Base-by-base conservation (phyloP, 768 basidiomycete species). In the Exsudoporus frostii region DNA sequence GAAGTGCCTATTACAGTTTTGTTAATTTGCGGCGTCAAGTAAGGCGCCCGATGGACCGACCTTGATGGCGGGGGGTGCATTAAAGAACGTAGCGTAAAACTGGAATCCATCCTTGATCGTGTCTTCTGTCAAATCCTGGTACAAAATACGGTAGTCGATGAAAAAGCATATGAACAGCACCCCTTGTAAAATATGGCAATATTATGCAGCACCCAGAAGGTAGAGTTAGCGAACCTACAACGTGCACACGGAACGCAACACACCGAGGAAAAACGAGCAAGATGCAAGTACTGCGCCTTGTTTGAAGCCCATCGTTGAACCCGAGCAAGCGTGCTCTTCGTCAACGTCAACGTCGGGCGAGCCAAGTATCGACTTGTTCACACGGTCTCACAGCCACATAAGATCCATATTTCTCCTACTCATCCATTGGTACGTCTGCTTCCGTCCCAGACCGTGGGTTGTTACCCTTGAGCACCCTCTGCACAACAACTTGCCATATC, bases 11-110 rank as follows among this genome's bases (percentile, higher is more conserved):
- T 2, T 25, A 22, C 5, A 9, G 34, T 27, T 10, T 29, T 11
- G 42, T 59, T 45, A 44, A 44, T 32, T 13, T 25, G 36, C 6
- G 10, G 13, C 0, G 7, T 22, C 13, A 22, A 2, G 20, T 5
- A 25, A 33, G 24, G 10, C 27, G 32, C 20, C 11, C 2, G 43
- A 27, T 20, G 42, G 33, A 67, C 79, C 42, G 53, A 90, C 93
- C 83, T 94, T 95, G 73, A 97, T 92, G 38, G 92, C 95, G 25
- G 87, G 88, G 4, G 95, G 95, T 2, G 95, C 85, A 68, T 92
- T 90, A 73, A 82, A 96, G 74, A 97, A 98, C 24, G 91, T 94
- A 45, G 82, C 82, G 67, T 98, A 98, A 73, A 94, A 96, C 63
- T 87, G 83, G 69, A 90, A 86, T 5, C 88, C 93, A 65, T 95